Conservation (phyloP, 352 stramenopile genomes). For the Halophytophthora polymorphica region DNA sequence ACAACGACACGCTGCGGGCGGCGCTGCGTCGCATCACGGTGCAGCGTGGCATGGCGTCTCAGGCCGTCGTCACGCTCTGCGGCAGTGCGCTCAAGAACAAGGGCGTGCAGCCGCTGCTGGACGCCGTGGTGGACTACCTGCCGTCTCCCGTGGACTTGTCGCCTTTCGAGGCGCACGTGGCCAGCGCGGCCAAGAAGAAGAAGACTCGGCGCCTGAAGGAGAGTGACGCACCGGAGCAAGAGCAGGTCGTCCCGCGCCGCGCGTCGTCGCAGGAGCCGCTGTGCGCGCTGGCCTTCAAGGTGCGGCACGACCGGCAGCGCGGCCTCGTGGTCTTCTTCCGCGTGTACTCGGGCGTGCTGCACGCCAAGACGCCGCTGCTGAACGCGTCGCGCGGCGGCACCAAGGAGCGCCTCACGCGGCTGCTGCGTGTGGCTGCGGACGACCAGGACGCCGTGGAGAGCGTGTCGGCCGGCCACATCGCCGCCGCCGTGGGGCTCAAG, state of each 20-base stretch:
- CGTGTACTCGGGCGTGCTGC: constrained; percentile 91
- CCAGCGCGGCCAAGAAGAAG: constrained; percentile 37
- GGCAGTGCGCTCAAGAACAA: constrained; percentile 83
- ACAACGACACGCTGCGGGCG: constrained; percentile 39
- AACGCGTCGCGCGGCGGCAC: constrained; percentile 60
- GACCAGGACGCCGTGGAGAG: constrained; percentile 85
- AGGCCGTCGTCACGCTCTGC: constrained; percentile 52
- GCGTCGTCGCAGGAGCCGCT: constrained; percentile 48
- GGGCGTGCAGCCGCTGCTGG: constrained; percentile 95
- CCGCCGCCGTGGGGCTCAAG: constrained; percentile 91
- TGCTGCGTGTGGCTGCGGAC: constrained; percentile 90
- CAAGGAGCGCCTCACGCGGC: constrained; percentile 61
- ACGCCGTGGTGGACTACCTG: constrained; percentile 98
- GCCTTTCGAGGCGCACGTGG: constrained; percentile 53
- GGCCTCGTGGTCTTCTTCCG: constrained; percentile 90
- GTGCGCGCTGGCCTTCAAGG: constrained; percentile 65
- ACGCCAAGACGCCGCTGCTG: constrained; percentile 73
- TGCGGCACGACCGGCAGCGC: constrained; percentile 75
- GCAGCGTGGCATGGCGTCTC: constrained; percentile 33
- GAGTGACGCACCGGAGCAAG: constrained; percentile 4
- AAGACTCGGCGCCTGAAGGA: constrained; percentile 6
- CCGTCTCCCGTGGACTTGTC: constrained; percentile 91
- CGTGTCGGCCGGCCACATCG: constrained; percentile 89
- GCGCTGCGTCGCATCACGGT: constrained; percentile 69
- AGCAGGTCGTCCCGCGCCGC: constrained; percentile 30